phyloP scores from a whole-genome alignment of 768 basidiomycete species.

The Tricholoma sp. region DNA sequence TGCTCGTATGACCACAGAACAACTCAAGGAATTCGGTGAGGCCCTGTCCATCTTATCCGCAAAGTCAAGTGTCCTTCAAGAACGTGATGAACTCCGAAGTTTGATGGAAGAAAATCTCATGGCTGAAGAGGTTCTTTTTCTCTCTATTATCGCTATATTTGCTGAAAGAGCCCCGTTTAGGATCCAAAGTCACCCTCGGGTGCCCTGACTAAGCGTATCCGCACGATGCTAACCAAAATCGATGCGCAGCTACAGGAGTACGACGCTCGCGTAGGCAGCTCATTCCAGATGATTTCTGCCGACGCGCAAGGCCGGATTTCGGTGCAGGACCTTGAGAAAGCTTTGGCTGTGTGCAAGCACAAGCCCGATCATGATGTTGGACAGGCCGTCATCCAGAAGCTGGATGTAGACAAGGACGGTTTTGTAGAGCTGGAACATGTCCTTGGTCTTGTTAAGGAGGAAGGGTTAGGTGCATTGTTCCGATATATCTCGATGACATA shows the following conservation, averaged over 20 bases:
- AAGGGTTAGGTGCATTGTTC: slow-evolving; percentile 61
- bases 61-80: slow-evolving; percentile 92
- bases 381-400: slow-evolving; percentile 80
- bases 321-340: slow-evolving; percentile 83
- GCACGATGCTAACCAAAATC: slow-evolving; percentile 92
- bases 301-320: slow-evolving; percentile 87
- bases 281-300: slow-evolving; percentile 80
- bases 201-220: slow-evolving; percentile 93
- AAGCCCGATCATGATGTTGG: slow-evolving; percentile 87
- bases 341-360: slow-evolving; percentile 90
- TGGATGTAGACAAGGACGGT: slow-evolving; percentile 95
- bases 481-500: slow-evolving; percentile 1
- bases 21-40: slow-evolving; percentile 89
- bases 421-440: slow-evolving; percentile 96
- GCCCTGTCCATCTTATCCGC: slow-evolving; percentile 88
- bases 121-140: slow-evolving; percentile 66
- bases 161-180: slow-evolving; percentile 27
- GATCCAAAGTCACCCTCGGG: slow-evolving; percentile 77
- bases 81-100: slow-evolving; percentile 83
- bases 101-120: slow-evolving; percentile 94
- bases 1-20: slow-evolving; percentile 97
- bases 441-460: slow-evolving; percentile 80
- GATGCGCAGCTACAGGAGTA: slow-evolving; percentile 90
- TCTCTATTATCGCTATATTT: background rate
- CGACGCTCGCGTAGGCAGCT: slow-evolving; percentile 80